A percentile compares a stretch with the other conserved stretches of the same genome.
Conservation (phyloP, 345 rosid species). For the Mangifera indica region DNA sequence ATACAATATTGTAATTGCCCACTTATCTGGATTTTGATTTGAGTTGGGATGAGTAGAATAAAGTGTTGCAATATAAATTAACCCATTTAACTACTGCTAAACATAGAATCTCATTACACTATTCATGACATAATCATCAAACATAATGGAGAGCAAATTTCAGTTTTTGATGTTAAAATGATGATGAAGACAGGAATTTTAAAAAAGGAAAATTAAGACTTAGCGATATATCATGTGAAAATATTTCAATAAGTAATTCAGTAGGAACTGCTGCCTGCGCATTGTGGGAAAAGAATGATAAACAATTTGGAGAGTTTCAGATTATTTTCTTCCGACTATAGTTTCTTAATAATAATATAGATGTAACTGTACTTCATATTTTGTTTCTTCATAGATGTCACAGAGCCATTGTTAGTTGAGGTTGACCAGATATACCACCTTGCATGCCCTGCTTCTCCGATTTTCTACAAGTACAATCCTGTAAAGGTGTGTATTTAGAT, state of each 20-base stretch:
- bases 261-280: not conserved
- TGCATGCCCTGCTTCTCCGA: constrained; percentile 98
- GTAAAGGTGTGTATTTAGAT: constrained; percentile 65
- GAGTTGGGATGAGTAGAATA: not conserved
- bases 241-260: too few species aligned
- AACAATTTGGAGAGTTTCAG: not conserved
- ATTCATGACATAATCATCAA: not conserved
- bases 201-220: not conserved
- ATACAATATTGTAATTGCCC: not conserved
- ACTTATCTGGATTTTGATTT: too few species aligned
- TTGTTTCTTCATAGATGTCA: constrained; percentile 57
- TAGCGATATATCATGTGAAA: not conserved
- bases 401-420: constrained; percentile 80
- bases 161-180: not conserved
- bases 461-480: constrained; percentile 93
- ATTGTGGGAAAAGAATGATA: not conserved
- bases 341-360: constrained; percentile 11
- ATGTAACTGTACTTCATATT: not conserved
- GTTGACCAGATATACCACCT: constrained; percentile 97
- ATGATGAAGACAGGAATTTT: not conserved
- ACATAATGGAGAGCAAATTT: not conserved
- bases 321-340: not conserved
- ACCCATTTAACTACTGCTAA: not conserved
- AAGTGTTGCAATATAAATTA: not conserved
- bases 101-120: not conserved